A percentile compares a stretch with the other conserved stretches of the same genome.
Evolutionary conservation across 352 stramenopile species (phyloP).

Genomic region (Elongisporangium anandrum): DNA sequence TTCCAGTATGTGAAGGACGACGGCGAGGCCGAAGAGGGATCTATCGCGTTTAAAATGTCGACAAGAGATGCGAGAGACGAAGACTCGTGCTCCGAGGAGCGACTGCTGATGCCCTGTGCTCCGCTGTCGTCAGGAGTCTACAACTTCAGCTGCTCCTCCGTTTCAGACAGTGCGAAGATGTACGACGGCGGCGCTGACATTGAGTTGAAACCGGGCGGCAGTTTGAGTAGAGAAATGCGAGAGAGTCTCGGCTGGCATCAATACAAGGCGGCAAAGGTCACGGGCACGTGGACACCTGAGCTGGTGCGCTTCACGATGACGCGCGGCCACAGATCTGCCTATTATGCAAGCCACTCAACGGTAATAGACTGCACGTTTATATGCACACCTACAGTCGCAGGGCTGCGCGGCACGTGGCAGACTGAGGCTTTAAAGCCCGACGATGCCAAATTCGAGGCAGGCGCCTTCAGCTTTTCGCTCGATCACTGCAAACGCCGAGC

Average conservation of each 20-base stretch:
- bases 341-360: too few species aligned
- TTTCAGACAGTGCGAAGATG: neutral
- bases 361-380: neutral
- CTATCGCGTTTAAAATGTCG: neutral
- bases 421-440: neutral
- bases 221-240: neutral
- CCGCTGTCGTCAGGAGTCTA: neutral
- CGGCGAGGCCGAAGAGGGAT: neutral
- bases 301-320: neutral
- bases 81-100: neutral
- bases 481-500: neutral
- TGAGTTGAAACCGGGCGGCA: neutral
- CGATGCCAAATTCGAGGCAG: neutral
- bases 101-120: neutral
- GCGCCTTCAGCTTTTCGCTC: neutral
- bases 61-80: neutral
- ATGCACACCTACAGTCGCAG: neutral
- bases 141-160: neutral
- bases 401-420: neutral
- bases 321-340: too few species aligned
- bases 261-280: neutral
- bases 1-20: neutral
- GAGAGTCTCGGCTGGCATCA: neutral
- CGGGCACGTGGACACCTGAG: neutral
- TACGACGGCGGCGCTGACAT: neutral